Conservation (phyloP, 768 basidiomycete genomes). For the Termitomyces sp. region DNA sequence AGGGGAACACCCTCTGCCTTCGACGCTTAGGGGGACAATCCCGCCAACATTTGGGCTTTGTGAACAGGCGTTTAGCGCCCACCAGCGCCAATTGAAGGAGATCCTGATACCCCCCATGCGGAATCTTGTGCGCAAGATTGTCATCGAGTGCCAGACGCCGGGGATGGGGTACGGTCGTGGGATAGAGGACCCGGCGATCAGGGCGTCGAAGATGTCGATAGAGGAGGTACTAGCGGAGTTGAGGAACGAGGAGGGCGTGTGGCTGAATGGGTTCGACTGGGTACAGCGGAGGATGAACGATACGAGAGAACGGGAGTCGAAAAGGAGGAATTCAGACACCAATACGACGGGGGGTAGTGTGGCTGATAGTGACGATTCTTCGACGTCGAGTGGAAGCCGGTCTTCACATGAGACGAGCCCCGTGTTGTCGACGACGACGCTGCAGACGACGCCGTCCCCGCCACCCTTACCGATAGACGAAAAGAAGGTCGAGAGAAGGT, state of each 20-base stretch:
- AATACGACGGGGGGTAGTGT: constrained; percentile 12
- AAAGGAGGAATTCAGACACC: constrained; percentile 19
- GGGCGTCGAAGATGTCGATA: constrained; percentile 49
- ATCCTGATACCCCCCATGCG: constrained; percentile 64
- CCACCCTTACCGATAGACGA: constrained; percentile 56
- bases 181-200: constrained; percentile 51
- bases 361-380: constrained; percentile 45
- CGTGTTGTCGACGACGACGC: constrained; percentile 67
- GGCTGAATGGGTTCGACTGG: constrained; percentile 78
- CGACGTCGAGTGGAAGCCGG: constrained; percentile 35
- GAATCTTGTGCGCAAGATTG: constrained; percentile 63
- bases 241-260: constrained; percentile 58
- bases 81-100: constrained; percentile 53
- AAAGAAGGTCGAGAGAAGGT: constrained; percentile 33
- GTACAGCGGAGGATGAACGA: constrained; percentile 44
- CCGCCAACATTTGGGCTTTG: constrained; percentile 65
- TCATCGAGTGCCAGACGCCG: constrained; percentile 58
- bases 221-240: constrained; percentile 61
- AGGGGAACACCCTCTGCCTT: constrained; percentile 43
- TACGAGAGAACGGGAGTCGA: constrained; percentile 21
- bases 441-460: constrained; percentile 78
- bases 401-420: constrained; percentile 65
- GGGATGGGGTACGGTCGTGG: constrained; percentile 21
- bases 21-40: constrained; percentile 44
- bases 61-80: constrained; percentile 57